Percentiles rank a stretch among this genome's conserved stretches.
Conservation (phyloP, 73 alveolate genomes). For the Loxodes magnus region DNA sequence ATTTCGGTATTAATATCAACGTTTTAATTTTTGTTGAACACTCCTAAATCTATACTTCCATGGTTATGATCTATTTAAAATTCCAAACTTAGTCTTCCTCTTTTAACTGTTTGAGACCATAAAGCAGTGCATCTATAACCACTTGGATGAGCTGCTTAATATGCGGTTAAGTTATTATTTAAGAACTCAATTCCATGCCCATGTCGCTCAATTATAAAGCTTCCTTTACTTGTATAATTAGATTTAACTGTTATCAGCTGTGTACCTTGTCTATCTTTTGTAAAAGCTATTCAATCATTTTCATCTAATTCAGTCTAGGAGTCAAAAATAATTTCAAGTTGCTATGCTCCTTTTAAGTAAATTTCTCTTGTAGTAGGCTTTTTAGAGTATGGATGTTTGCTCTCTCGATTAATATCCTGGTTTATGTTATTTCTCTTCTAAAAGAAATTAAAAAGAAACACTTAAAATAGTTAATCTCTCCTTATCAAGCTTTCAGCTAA, state of each 20-base stretch:
- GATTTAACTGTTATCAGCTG: background rate
- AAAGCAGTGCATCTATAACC: constrained; percentile 14
- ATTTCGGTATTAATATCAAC: constrained; percentile 11
- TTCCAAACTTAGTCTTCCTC: background rate
- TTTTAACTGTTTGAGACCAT: constrained; percentile 3
- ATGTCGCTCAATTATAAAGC: background rate
- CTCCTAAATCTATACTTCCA: constrained; percentile 3
- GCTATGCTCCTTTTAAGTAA: constrained; percentile 8
- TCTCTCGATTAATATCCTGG: no score
- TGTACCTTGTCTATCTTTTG: background rate
- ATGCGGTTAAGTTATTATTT: constrained; percentile 1
- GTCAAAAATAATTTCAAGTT: constrained; percentile 10
- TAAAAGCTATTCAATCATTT: background rate
- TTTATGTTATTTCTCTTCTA: no score
- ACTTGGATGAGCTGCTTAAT: no score
- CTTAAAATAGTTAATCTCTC: no score
- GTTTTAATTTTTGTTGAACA: constrained; percentile 1
- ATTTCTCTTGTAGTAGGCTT: constrained; percentile 1
- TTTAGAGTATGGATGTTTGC: constrained; percentile 12
- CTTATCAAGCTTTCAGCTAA: no score
- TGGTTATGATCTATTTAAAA: constrained; percentile 2
- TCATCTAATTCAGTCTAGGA: background rate
- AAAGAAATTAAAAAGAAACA: no score
- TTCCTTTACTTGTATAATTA: constrained; percentile 1
- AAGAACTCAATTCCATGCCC: constrained; percentile 2